Evolutionary conservation across 352 stramenopile genomes (phyloP), one percentile per base, ranked within the genome.

Genomic region (Pythium sp.): DNA sequence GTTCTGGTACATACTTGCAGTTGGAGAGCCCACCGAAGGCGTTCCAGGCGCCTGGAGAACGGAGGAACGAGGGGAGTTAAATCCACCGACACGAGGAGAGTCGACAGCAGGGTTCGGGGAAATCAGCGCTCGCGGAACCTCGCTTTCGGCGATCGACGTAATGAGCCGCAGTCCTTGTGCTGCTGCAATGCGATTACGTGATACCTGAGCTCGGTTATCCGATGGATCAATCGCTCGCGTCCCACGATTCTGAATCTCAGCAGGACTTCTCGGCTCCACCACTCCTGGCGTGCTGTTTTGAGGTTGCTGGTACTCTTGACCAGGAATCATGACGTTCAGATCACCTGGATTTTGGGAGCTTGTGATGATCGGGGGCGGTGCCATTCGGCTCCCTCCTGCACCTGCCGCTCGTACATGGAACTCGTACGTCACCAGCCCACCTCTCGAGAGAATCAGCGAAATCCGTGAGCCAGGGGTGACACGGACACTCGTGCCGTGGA

Each of bases 91-190:
- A 14, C 89, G 82, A 43, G 89, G 89, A 0, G 89, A 96, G 71
- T 95, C 89, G 3, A 95, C 82, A 5, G 89, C 89, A 20, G 89
- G 89, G 64, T 96, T 96, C 11, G 89, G 89, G 11, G 89, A 96
- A 9, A 96, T 83, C 12, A 96, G 65, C 1, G 87, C 89, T 24
- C 87, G 76, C 20, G 89, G 89, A 30, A 95, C 82, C 49, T 96
- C 84, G 34, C 82, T 91, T 65, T 95, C 89, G 1, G 86, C 73
- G 5, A 96, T 79, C 9, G 89, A 94, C 2, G 89, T 94, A 58
- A 95, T 93, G 5, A 96, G 64, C 3, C 86, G 82, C n/a, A 96
- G 70, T 4, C 86, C 86, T 72, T 94, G 85, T 0, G 81, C 81
- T 51, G 79, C 71, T n/a, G 76, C 62, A 22, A 80, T 67, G 46